A percentile compares a stretch with the other conserved stretches of the same genome.
phyloP scores from a whole-genome alignment of 306 rosid genomes.

The Senna siamea region DNA sequence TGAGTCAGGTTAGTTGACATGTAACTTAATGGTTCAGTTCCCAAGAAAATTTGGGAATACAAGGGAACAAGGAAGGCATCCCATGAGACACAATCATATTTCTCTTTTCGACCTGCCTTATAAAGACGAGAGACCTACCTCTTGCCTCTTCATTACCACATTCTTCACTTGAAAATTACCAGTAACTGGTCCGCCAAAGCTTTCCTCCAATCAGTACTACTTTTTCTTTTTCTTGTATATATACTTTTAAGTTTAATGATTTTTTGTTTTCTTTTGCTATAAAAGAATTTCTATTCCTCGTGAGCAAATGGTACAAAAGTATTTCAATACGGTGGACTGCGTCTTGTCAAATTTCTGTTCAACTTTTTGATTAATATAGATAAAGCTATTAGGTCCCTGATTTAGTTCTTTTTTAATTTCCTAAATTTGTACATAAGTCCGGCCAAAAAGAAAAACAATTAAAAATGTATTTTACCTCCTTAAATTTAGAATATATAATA shows the following conservation, averaged over 20 bases:
- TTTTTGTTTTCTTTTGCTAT: not conserved
- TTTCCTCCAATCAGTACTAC: conserved; percentile 11
- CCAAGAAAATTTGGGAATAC: not conserved
- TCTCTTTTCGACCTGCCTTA: conserved; percentile 22
- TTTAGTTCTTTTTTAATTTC: no score
- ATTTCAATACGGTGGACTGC: no score
- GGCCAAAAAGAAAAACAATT: no score
- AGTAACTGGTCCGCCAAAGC: conserved; percentile 25
- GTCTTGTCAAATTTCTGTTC: no score
- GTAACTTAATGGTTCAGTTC: not conserved
- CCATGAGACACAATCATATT: conserved; percentile 34
- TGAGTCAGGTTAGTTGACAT: not conserved
- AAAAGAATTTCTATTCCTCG: not conserved
- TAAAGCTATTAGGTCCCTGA: no score
- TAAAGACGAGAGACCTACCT: not conserved
- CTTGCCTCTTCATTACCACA: not conserved
- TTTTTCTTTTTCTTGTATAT: not conserved
- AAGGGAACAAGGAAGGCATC: conserved; percentile 22
- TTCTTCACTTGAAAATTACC: not conserved
- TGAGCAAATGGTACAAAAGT: not conserved
- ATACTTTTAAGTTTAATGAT: conserved; percentile 5
- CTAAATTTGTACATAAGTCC: no score
- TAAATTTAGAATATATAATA: no score
- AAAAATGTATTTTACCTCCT: no score
- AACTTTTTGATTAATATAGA: no score